Evolutionary conservation across 306 rosid genomes (phyloP), one percentile per base, ranked within the genome.

Genomic region (Notholithocarpus densiflorus): DNA sequence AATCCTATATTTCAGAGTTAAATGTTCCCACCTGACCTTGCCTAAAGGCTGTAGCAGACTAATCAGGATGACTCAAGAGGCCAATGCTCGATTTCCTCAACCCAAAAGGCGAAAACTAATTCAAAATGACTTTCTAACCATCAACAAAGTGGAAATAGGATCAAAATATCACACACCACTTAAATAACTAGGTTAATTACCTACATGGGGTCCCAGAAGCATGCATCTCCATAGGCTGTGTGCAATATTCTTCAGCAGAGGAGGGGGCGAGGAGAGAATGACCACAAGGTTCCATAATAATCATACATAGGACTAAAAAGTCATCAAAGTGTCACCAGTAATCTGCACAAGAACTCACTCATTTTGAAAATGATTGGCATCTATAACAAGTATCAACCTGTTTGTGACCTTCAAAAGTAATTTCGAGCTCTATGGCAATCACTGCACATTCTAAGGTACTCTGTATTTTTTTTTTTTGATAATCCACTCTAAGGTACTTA

Each of bases 351-450:
- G 84, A 75, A 52, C 84, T 20, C 26, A 21, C 24, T 77, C 84
- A 69, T 81, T 73, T 57, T 71, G 59, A 69, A 81, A 81, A 81
- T 81, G 84, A 75, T 70, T 81, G 56, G 48, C 77, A 59, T 81
- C 84, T 81, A 80, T 69, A 60, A 81, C 77, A 37, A 81, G 52
- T 56, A 81, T 59, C 77, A 21, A 17, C 77, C 80, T 75, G 56
- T 71, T 61, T 31, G 55, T 45, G 51, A 75, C 73, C 57, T 75
- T 70, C 5, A 80, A 75, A 60, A 81, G 76, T 59, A 81, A 76
- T 75, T 81, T 81, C 24, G 77, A 51, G 80, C 81, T 51, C 26
- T 21, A 64, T 81, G 84, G 60, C 84, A 81, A 71, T 81, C 84
- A 81, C 60, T 72, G 55, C 80, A 81, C 80, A 81, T 75, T 37